A percentile compares a stretch with the other conserved stretches of the same genome.
These are phyloP conservation scores for Cladochytrium replicatum DNA, from an alignment of 192 early-diverging fungal genomes.

Conservation along the genomic window DNA sequence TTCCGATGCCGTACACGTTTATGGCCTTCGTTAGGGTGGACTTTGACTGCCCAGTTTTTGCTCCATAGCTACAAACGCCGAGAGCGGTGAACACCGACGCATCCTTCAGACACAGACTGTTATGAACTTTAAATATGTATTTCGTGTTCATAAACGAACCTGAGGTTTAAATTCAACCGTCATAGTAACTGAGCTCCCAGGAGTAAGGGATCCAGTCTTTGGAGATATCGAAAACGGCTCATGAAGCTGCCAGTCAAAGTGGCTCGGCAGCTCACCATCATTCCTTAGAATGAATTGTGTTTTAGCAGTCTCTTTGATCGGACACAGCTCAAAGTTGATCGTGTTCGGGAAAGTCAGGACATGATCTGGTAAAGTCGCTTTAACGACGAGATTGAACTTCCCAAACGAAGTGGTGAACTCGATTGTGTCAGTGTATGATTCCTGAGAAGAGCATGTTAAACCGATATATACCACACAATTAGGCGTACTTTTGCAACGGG, in stretches of 20 bases:
- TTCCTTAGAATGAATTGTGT: conserved; percentile 34
- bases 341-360: conserved; percentile 33
- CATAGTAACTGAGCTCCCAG: conserved; percentile 17
- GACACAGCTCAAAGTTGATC: conserved; percentile 41
- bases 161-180: conserved; percentile 40
- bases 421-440: conserved; percentile 43
- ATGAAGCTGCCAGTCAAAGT: conserved; percentile 39
- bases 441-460: conserved; percentile 16
- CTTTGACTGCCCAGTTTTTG: conserved; percentile 27
- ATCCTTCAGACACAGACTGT: conserved; percentile 9
- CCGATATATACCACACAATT: background rate
- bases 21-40: conserved; percentile 23
- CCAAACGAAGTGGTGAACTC: conserved; percentile 47
- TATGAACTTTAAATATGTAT: background rate
- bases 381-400: conserved; percentile 38
- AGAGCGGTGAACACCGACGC: conserved; percentile 36
- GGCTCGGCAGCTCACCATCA: conserved; percentile 33
- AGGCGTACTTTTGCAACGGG: conserved; percentile 45
- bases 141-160: conserved; percentile 14
- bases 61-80: conserved; percentile 42
- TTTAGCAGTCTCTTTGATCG: conserved; percentile 33
- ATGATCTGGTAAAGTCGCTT: conserved; percentile 45
- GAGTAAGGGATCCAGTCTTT: conserved; percentile 19
- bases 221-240: conserved; percentile 34
- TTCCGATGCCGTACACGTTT: conserved; percentile 38